Conservation (phyloP, 2,329 filamentous ascomycete genomes). For the Phaeoacremonium minimum region DNA sequence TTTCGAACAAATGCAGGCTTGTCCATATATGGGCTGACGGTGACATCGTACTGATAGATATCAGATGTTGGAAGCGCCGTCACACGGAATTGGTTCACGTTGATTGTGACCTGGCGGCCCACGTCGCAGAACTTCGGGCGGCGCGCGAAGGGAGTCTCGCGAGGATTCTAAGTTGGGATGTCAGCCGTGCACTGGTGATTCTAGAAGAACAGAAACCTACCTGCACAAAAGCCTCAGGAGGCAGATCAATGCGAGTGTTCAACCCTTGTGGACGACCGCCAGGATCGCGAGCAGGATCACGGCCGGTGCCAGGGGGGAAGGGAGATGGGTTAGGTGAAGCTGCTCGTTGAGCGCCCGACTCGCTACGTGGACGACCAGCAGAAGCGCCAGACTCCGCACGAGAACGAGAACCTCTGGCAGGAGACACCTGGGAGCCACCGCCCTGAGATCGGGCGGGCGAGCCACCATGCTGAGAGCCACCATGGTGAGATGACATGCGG, state of each 20-base stretch:
- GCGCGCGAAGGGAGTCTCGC: conserved; percentile 26
- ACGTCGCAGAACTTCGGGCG: conserved; percentile 55
- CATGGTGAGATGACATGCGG: no score
- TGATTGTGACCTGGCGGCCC: conserved; percentile 49
- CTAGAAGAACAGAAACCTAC: conserved; percentile 20
- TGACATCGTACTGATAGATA: conserved; percentile 81
- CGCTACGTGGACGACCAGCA: conserved; percentile 8
- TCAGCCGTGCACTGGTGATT: background rate
- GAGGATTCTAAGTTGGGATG: conserved; percentile 16
- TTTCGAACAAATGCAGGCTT: conserved; percentile 64
- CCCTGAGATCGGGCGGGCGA: conserved; percentile 2
- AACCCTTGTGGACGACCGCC: conserved; percentile 19
- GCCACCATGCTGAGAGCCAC: conserved; percentile 2
- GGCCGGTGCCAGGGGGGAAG: conserved; percentile 26
- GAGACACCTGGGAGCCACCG: conserved; percentile 4
- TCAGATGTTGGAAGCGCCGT: conserved; percentile 50
- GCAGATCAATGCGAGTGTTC: conserved; percentile 50
- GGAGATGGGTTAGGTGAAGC: no score
- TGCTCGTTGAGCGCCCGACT: conserved; percentile 3
- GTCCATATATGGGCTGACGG: conserved; percentile 57
- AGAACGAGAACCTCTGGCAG: no score
- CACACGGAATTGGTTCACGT: conserved; percentile 75
- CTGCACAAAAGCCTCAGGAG: conserved; percentile 48
- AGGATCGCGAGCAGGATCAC: conserved; percentile 34
- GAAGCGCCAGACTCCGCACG: conserved; percentile 11